Conservation (phyloP, 148 eudicot species). For the Cornus controversa region DNA sequence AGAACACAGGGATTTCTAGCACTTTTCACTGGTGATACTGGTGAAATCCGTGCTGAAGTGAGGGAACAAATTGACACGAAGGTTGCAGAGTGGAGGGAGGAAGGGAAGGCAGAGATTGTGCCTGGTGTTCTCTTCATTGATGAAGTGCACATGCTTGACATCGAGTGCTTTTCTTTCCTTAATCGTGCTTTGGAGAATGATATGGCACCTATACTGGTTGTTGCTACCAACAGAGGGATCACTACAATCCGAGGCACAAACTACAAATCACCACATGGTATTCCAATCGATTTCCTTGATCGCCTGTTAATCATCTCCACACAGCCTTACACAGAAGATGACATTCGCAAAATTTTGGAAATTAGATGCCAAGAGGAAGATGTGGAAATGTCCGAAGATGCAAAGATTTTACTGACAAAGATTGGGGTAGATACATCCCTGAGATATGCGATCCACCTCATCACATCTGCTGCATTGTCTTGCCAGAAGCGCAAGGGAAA, state of each 20-base stretch:
- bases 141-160: conserved; percentile 96
- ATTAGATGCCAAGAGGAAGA: conserved; percentile 93
- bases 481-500: conserved; percentile 85
- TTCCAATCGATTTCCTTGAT: conserved; percentile 89
- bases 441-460: conserved; percentile 83
- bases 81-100: conserved; percentile 97
- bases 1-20: conserved; percentile 96
- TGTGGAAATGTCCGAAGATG: conserved; percentile 92
- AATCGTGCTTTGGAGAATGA: conserved; percentile 95
- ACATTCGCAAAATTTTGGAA: conserved; percentile 78
- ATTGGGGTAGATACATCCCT: conserved; percentile 85
- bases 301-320: conserved; percentile 87
- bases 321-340: conserved; percentile 84
- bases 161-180: conserved; percentile 92
- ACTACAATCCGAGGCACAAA: conserved; percentile 91
- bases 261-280: conserved; percentile 90
- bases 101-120: conserved; percentile 94
- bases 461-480: conserved; percentile 79
- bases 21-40: conserved; percentile 92
- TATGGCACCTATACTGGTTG: conserved; percentile 93
- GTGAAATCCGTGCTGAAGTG: conserved; percentile 91
- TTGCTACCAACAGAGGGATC: conserved; percentile 91
- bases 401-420: conserved; percentile 71
- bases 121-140: conserved; percentile 97
- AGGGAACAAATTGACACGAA: conserved; percentile 95